A percentile compares a stretch with the other conserved stretches of the same genome.
Conservation (phyloP, 768 basidiomycete species). For the Podaxis carcinomalis region DNA sequence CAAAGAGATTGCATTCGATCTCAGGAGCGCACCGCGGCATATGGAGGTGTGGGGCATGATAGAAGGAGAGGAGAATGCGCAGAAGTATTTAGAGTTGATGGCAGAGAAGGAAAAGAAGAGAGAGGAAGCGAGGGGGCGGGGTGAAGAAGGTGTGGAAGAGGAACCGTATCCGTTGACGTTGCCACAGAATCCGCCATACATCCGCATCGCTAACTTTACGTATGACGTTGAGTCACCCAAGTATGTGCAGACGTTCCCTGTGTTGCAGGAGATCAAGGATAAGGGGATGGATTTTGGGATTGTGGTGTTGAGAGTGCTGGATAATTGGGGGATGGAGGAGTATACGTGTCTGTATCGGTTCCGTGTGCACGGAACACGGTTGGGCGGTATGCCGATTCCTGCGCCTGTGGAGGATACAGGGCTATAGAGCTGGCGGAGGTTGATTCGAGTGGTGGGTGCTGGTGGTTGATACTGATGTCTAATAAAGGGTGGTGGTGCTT, state of each 20-base stretch:
- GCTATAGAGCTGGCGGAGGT: background rate
- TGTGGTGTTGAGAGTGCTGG: slow-evolving; percentile 73
- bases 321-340: slow-evolving; percentile 82
- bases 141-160: slow-evolving; percentile 27
- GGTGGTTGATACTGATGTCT: background rate
- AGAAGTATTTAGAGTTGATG: slow-evolving; percentile 54
- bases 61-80: slow-evolving; percentile 70
- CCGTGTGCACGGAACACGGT: slow-evolving; percentile 67
- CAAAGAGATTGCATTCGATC: slow-evolving; percentile 75
- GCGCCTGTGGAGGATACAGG: slow-evolving; percentile 18
- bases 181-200: slow-evolving; percentile 40
- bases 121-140: slow-evolving; percentile 22
- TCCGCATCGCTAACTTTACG: slow-evolving; percentile 65
- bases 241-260: slow-evolving; percentile 79
- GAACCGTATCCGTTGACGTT: slow-evolving; percentile 45
- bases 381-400: slow-evolving; percentile 34
- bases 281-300: slow-evolving; percentile 82
- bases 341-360: slow-evolving; percentile 89
- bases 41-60: slow-evolving; percentile 93
- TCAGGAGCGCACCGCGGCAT: slow-evolving; percentile 73
- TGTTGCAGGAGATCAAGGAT: slow-evolving; percentile 58
- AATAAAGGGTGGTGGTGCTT: background rate
- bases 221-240: slow-evolving; percentile 57
- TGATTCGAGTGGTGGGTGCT: background rate
- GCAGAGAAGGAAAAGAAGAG: slow-evolving; percentile 35